Evolutionary conservation across 768 basidiomycete species (phyloP).

Genomic region (Hygrophorus russula): DNA sequence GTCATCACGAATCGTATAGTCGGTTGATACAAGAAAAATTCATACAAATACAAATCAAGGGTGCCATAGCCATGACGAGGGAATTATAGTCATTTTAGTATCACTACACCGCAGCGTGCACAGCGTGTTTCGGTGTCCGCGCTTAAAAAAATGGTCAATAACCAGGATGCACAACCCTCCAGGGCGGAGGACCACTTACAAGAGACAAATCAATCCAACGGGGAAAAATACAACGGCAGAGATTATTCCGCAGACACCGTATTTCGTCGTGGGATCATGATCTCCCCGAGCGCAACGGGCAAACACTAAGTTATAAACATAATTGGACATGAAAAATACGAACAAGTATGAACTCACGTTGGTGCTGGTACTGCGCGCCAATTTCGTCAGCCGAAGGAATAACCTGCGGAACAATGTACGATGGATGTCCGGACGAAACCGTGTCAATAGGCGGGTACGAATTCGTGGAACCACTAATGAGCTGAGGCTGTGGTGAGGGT

Average conservation of each 20-base stretch:
- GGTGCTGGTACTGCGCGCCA: constrained; percentile 16
- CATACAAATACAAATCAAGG: too few species aligned
- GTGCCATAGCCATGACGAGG: too few species aligned
- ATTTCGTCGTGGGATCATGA: constrained; percentile 14
- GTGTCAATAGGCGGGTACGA: too few species aligned
- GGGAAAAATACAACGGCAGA: constrained; percentile 19
- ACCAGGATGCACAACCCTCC: background rate
- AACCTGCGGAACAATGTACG: too few species aligned
- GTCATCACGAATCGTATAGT: too few species aligned
- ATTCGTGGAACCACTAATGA: too few species aligned
- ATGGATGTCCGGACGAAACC: too few species aligned
- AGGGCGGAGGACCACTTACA: constrained; percentile 20
- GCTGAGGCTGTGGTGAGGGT: too few species aligned
- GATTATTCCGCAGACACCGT: constrained; percentile 19
- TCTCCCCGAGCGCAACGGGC: constrained; percentile 16
- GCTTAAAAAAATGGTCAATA: constrained; percentile 9
- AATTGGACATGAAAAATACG: constrained; percentile 11
- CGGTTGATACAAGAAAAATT: too few species aligned
- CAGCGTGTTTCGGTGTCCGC: constrained; percentile 21
- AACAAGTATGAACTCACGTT: constrained; percentile 9
- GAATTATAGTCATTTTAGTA: too few species aligned
- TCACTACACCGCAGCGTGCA: constrained; percentile 17
- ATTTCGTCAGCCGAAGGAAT: constrained; percentile 6
- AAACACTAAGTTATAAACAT: constrained; percentile 13
- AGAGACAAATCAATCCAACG: constrained; percentile 17